Conservation (phyloP, 169 alveolate genomes). For the Miamiensis avidus region DNA sequence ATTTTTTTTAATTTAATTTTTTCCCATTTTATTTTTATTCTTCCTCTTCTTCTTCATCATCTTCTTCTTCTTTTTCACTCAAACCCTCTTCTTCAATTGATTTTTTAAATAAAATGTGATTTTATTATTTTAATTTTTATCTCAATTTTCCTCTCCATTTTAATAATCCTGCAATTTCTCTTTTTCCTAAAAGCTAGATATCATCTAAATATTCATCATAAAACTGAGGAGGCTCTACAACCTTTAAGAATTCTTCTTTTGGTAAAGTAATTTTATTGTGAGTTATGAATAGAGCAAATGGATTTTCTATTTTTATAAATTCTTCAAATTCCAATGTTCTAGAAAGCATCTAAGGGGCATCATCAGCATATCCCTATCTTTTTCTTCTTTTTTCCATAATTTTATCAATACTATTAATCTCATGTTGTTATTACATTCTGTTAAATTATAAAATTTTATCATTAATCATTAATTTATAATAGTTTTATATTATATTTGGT, state of each 20-base stretch:
- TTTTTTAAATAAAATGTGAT: constrained; percentile 41
- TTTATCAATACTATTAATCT: constrained; percentile 57
- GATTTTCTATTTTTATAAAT: constrained; percentile 74
- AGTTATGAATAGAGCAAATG: constrained; percentile 68
- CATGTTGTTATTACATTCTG: constrained; percentile 52
- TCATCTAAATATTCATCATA: constrained; percentile 64
- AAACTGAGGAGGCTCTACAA: constrained; percentile 57
- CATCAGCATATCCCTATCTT: constrained; percentile 81
- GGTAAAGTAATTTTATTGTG: constrained; percentile 39
- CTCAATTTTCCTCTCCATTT: constrained; percentile 58
- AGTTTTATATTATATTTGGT: no score
- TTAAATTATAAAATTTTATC: no score
- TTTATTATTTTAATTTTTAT: constrained; percentile 56
- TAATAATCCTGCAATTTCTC: constrained; percentile 69
- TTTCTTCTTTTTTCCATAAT: constrained; percentile 53
- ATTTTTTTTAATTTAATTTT: constrained; percentile 29
- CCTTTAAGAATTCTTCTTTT: constrained; percentile 44
- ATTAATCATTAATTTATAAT: no score
- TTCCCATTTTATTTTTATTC: no score
- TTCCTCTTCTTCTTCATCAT: constrained; percentile 8
- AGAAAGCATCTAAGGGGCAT: constrained; percentile 57
- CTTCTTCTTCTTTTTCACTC: constrained; percentile 21
- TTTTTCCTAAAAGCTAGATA: constrained; percentile 77
- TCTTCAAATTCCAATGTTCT: constrained; percentile 67
- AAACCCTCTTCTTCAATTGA: neutral